phyloP scores from a whole-genome alignment of 2,329 filamentous ascomycete genomes.

The Madurella mycetomatis region DNA sequence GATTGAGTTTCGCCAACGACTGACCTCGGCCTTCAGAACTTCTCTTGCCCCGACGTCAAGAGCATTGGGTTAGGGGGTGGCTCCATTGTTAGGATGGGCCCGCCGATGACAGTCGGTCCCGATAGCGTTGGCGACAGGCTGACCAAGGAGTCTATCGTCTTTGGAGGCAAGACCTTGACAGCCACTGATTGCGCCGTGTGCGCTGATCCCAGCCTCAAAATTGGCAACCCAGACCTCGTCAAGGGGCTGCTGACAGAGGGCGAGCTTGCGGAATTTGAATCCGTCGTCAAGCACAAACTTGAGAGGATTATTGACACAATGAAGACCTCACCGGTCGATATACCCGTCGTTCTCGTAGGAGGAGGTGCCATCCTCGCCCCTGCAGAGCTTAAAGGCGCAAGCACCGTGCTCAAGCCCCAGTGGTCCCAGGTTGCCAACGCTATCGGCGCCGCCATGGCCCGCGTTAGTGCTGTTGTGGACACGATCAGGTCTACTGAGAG shows the following conservation, averaged over 20 bases:
- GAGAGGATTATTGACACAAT: conserved; percentile 56
- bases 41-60: conserved; percentile 53
- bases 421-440: conserved; percentile 60
- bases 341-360: conserved; percentile 59
- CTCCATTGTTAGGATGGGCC: conserved; percentile 44
- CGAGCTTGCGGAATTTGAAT: conserved; percentile 37
- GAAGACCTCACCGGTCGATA: conserved; percentile 57
- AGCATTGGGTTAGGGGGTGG: conserved; percentile 58
- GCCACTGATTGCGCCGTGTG: conserved; percentile 52
- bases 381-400: conserved; percentile 51
- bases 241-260: conserved; percentile 29
- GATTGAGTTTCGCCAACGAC: neutral
- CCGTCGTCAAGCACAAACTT: conserved; percentile 45
- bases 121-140: conserved; percentile 60
- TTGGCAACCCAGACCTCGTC: conserved; percentile 40
- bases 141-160: conserved; percentile 49
- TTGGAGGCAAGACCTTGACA: conserved; percentile 53
- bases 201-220: conserved; percentile 30
- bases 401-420: conserved; percentile 50
- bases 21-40: conserved; percentile 37
- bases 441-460: conserved; percentile 59
- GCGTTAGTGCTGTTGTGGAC: conserved; percentile 53
- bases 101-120: conserved; percentile 48
- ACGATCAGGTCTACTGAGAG: conserved; percentile 46
- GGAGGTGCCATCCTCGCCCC: conserved; percentile 59